Base-by-base conservation (phyloP, 192 early-diverging fungal genomes). In the Nowakowskiella sp. region DNA sequence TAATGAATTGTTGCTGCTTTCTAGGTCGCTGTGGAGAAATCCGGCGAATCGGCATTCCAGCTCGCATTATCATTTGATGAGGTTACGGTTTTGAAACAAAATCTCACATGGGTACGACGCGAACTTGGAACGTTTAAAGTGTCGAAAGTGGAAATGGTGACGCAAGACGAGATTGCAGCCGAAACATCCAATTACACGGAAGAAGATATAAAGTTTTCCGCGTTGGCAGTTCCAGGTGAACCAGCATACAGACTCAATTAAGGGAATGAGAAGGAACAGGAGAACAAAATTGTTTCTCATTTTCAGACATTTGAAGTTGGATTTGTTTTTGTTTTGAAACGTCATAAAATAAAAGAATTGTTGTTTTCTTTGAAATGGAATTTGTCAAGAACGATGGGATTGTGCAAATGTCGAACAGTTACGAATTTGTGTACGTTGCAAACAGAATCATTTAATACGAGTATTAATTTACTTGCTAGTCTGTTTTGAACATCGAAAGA, bases 51-150 rank as follows among this genome's bases (percentile, higher is more conserved):
- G 6, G 92, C 84, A 4, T 90, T 99, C 60, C 78, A 90, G 58
- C 81, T 90, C 53, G 65, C 85, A 2, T 76, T 96, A 44, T 51
- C 60, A 26, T 99, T 96, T 63, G 70, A 90, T 50, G 95, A 99
- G 68, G 23, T 65, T 27, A 80, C 84, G n/a, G 71, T 83, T 28
- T 68, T 96, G 21, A 23, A 61, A 19, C 65, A 66, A 8, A 80
- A 78, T 31, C 29, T 58, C 16, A 71, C 70, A 31, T 65, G 57
- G 48, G 61, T 80, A 39, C 50, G 66, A 7, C 57, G 77, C 21
- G 73, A 78, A 25, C 57, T 72, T 30, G 53, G 53, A 16, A 44
- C 28, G 19, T 33, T 80, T 49, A 68, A 71, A 46, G 44, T 76
- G 13, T 39, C 22, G 3, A 45, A 30, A 16, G 66, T 77, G 16